A percentile compares a stretch with the other conserved stretches of the same genome.
Evolutionary conservation across 129 eudicot species (phyloP).

Genomic region (Flaveria trinervia): DNA sequence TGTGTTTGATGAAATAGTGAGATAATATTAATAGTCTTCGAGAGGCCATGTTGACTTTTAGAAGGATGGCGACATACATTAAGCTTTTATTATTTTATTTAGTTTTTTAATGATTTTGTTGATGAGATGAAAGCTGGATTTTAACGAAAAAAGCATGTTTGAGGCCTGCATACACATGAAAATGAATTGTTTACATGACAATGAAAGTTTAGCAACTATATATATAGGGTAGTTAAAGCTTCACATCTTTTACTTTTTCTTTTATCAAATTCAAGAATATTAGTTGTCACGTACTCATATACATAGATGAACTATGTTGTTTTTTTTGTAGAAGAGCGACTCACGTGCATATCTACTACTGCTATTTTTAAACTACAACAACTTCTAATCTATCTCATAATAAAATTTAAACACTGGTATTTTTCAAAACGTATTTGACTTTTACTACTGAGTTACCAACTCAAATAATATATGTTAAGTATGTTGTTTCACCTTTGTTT

Average conservation of each 20-base stretch:
- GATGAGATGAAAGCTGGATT: constrained; percentile 42
- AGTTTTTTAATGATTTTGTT: constrained; percentile 4
- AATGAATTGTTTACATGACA: constrained; percentile 16
- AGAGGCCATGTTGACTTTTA: constrained; percentile 34
- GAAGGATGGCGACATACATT: constrained; percentile 23
- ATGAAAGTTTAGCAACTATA: constrained; percentile 33
- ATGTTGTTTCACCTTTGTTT: too few species aligned
- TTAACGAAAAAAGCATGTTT: constrained; percentile 27
- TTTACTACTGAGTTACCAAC: too few species aligned
- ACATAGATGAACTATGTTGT: too few species aligned
- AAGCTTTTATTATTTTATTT: background rate
- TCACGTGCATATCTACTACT: too few species aligned
- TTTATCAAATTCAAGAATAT: background rate
- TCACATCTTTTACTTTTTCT: constrained; percentile 22
- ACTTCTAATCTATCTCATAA: too few species aligned
- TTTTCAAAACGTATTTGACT: too few species aligned
- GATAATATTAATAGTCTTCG: constrained; percentile 28
- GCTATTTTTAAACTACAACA: too few species aligned
- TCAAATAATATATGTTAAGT: too few species aligned
- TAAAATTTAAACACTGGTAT: too few species aligned
- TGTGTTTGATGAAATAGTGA: constrained; percentile 27
- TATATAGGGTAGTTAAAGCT: constrained; percentile 22
- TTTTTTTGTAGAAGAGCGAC: too few species aligned
- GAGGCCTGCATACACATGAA: constrained; percentile 17
- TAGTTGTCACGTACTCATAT: background rate